Evolutionary conservation across 345 rosid genomes (phyloP).

Genomic region (Acer saccharum): DNA sequence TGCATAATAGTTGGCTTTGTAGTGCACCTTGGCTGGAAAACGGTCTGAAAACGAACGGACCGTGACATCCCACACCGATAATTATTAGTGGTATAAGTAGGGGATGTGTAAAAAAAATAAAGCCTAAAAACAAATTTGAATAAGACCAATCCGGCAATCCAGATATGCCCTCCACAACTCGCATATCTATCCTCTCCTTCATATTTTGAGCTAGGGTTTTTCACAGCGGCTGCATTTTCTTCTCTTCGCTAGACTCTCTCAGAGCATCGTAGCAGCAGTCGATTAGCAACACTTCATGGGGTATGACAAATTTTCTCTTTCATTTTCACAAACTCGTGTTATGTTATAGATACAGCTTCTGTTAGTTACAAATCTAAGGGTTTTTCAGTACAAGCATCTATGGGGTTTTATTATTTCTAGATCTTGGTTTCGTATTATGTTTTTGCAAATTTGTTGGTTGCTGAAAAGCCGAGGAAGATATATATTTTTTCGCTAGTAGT

Average conservation of each 20-base stretch:
- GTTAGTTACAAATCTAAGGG: not conserved
- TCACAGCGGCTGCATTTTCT: slow-evolving; percentile 11
- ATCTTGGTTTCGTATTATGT: not conserved
- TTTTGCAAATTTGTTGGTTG: not conserved
- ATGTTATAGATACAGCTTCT: not conserved
- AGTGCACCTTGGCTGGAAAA: no score
- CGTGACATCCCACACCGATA: no score
- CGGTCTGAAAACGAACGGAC: no score
- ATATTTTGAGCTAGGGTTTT: slow-evolving; percentile 20
- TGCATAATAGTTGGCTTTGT: no score
- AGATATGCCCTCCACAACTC: no score
- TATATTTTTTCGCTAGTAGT: not conserved
- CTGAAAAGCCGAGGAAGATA: not conserved
- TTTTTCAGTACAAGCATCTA: no score
- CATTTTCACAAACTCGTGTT: not conserved
- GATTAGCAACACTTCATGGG: slow-evolving; percentile 24
- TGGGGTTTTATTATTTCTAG: not conserved
- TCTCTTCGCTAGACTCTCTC: slow-evolving; percentile 3
- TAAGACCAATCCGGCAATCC: slow-evolving; percentile 3
- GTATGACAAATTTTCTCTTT: not conserved
- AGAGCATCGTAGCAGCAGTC: not conserved
- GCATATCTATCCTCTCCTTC: no score
- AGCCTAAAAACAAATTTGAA: not conserved
- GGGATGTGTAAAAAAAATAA: not conserved
- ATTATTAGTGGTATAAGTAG: no score